phyloP scores from a whole-genome alignment of 306 rosid genomes.

The Lupinus albus region DNA sequence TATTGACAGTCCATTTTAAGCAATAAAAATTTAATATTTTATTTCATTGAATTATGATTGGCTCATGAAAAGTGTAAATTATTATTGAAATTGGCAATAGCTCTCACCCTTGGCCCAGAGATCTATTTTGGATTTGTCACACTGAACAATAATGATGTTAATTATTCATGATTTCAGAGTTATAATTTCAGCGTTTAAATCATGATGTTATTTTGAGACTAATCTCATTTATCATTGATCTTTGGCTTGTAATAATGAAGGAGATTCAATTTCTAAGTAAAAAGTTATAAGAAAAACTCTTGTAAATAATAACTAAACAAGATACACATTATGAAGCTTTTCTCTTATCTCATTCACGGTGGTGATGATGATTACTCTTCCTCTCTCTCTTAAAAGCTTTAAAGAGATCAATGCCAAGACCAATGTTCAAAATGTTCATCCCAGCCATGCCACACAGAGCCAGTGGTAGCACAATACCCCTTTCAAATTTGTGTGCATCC shows the following conservation, averaged over 20 bases:
- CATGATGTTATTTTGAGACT: background rate
- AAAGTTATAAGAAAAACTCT: background rate
- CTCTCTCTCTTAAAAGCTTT: constrained; percentile 72
- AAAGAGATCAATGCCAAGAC: constrained; percentile 84
- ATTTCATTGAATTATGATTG: too few relatives aligned
- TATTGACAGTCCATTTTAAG: too few relatives aligned
- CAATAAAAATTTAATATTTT: too few relatives aligned
- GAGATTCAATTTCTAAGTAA: background rate
- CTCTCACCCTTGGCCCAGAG: too few relatives aligned
- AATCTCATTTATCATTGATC: background rate
- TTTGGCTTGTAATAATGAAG: background rate
- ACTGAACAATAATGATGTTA: too few relatives aligned
- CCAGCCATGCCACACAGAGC: constrained; percentile 89
- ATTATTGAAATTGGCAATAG: too few relatives aligned
- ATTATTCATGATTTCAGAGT: too few relatives aligned
- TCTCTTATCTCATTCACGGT: constrained; percentile 51
- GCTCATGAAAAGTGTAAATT: too few relatives aligned
- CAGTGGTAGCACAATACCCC: constrained; percentile 83
- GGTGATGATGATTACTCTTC: constrained; percentile 37
- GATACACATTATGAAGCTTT: background rate
- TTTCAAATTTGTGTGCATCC: constrained; percentile 74
- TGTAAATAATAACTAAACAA: background rate
- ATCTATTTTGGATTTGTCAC: too few relatives aligned
- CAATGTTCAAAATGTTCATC: constrained; percentile 79
- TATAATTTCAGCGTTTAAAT: background rate